Evolutionary conservation across 305 asterid genomes (phyloP).

Genomic region (Ajuga reptans): DNA sequence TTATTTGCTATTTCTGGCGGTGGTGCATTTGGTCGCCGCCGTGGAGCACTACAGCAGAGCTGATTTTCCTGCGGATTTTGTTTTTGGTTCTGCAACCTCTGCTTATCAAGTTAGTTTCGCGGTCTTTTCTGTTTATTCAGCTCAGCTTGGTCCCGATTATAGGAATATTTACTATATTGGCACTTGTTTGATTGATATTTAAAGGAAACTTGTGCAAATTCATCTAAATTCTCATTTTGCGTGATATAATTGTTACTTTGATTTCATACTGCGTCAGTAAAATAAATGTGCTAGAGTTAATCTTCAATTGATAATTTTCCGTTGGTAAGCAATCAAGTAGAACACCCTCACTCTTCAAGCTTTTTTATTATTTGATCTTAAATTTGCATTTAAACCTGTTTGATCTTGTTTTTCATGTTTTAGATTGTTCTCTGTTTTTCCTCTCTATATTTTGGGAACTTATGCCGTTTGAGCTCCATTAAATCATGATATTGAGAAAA

Average conservation of each 20-base stretch:
- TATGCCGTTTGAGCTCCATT: no score
- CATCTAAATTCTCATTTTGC: background rate
- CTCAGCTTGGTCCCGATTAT: background rate
- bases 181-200: no score
- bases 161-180: background rate
- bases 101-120: constrained; percentile 34
- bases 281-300: background rate
- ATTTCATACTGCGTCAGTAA: no score
- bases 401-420: background rate
- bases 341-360: background rate
- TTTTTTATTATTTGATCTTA: no score
- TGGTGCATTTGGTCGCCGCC: constrained; percentile 11
- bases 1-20: constrained; percentile 5
- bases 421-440: no score
- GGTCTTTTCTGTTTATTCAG: background rate
- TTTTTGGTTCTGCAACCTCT: constrained; percentile 40
- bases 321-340: background rate
- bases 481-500: no score
- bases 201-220: background rate
- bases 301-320: background rate
- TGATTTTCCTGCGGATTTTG: constrained; percentile 42
- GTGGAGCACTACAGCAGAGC: constrained; percentile 24
- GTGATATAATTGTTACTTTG: no score
- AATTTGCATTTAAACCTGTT: background rate
- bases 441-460: no score